Percentiles rank a stretch among this genome's conserved stretches.
Conservation (phyloP, 169 alveolate species). For the Plasmodium coatneyi region DNA sequence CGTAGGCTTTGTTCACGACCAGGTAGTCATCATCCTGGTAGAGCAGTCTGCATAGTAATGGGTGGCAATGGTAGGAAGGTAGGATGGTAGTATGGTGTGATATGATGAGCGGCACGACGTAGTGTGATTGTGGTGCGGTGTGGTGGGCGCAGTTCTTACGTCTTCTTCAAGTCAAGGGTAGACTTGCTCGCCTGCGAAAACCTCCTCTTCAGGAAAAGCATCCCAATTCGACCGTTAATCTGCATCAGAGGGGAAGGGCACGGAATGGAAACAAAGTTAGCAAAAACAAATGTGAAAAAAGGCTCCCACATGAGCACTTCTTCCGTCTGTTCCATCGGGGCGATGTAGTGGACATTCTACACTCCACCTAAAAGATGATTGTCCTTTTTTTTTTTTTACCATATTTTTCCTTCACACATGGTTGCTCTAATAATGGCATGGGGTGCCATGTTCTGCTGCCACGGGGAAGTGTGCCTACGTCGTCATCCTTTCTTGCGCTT, state of each 20-base stretch:
- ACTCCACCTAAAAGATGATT: neutral
- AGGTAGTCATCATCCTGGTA: conserved; percentile 53
- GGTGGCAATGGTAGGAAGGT: too few species aligned
- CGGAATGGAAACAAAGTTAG: neutral
- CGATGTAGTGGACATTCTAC: neutral
- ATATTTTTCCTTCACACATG: neutral
- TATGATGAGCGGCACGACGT: neutral
- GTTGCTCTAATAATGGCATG: neutral
- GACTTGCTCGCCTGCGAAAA: conserved; percentile 3
- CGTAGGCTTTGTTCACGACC: conserved; percentile 35
- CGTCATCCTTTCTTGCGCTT: neutral
- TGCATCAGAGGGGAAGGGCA: neutral
- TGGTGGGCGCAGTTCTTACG: conserved; percentile 1
- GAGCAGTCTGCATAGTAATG: conserved; percentile 6
- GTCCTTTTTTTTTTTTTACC: neutral
- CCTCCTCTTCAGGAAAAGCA: conserved; percentile 2
- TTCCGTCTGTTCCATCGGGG: neutral
- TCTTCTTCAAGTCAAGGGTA: conserved; percentile 2
- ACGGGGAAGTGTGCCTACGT: neutral
- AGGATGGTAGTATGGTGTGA: neutral
- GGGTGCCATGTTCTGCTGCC: neutral
- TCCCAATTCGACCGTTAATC: neutral
- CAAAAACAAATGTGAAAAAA: neutral
- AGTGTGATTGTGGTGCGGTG: neutral
- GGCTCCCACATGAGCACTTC: neutral